phyloP scores from a whole-genome alignment of 2,329 filamentous ascomycete genomes.

The Myriosclerotinia scirpicola region DNA sequence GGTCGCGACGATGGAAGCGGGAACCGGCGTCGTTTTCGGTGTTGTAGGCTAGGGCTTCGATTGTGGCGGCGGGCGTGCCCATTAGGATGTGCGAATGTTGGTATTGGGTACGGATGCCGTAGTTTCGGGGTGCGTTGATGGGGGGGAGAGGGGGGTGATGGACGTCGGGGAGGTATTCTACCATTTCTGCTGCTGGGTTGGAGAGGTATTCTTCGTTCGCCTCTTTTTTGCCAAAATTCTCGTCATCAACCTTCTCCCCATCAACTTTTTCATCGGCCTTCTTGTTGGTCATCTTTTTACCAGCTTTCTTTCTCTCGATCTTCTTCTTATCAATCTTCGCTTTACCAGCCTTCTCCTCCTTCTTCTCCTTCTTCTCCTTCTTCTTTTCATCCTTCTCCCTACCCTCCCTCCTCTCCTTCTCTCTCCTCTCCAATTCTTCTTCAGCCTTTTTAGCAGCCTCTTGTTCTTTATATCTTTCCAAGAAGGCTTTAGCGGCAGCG shows the following conservation, averaged over 20 bases:
- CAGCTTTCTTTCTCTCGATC: too few relatives aligned
- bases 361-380: background rate
- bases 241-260: background rate
- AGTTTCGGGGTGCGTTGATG: background rate
- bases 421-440: too few relatives aligned
- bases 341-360: too few relatives aligned
- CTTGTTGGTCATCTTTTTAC: too few relatives aligned
- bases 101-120: fast-evolving
- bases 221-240: background rate
- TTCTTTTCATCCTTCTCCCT: background rate
- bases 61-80: background rate
- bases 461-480: too few relatives aligned
- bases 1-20: background rate
- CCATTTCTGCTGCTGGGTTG: too few relatives aligned
- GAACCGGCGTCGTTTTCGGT: background rate
- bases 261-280: too few relatives aligned
- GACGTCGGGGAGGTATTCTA: background rate
- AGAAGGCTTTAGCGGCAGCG: too few relatives aligned
- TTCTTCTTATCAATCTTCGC: too few relatives aligned
- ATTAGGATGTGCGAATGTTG: background rate
- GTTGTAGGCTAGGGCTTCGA: background rate
- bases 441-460: too few relatives aligned
- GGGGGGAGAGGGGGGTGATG: background rate
- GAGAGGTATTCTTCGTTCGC: background rate
- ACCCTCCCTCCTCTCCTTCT: too few relatives aligned